Percentiles rank a stretch among this genome's conserved stretches.
Evolutionary conservation across 768 basidiomycete genomes (phyloP).

Genomic region (Cystobasidium onofrii): DNA sequence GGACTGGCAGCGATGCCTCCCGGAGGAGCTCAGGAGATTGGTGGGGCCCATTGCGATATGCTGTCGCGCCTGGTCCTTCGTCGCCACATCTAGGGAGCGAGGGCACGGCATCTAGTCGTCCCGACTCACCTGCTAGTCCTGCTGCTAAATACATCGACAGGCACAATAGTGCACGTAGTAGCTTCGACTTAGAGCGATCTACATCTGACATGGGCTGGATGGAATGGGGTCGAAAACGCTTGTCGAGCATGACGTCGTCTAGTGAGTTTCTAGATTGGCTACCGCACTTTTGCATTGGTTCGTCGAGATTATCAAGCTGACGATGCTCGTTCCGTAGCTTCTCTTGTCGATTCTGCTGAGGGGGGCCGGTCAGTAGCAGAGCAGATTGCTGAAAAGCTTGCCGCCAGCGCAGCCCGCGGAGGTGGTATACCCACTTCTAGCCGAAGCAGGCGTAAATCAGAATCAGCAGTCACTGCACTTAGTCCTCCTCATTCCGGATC

Average conservation of each 20-base stretch:
- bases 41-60: slow-evolving; percentile 24
- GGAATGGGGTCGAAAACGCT: slow-evolving; percentile 27
- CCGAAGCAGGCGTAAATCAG: slow-evolving; percentile 2
- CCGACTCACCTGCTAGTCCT: slow-evolving; percentile 23
- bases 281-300: not conserved
- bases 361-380: slow-evolving; percentile 9
- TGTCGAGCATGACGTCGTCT: slow-evolving; percentile 30
- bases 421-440: not conserved
- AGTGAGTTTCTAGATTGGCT: not conserved
- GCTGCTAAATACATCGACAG: not conserved
- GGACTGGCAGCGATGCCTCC: slow-evolving; percentile 22
- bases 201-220: slow-evolving; percentile 28
- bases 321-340: not conserved
- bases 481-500: not conserved
- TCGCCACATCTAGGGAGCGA: slow-evolving; percentile 14
- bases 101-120: not conserved
- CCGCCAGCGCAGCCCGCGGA: not conserved
- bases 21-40: slow-evolving; percentile 5
- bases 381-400: slow-evolving; percentile 22
- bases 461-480: slow-evolving; percentile 12
- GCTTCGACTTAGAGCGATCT: slow-evolving; percentile 28
- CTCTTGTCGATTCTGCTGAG: slow-evolving; percentile 10
- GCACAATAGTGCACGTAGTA: slow-evolving; percentile 9
- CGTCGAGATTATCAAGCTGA: not conserved
- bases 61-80: not conserved